These are phyloP conservation scores for Cercospora zeina DNA, from an alignment of 2,329 filamentous ascomycete genomes.

Conservation along the genomic window DNA sequence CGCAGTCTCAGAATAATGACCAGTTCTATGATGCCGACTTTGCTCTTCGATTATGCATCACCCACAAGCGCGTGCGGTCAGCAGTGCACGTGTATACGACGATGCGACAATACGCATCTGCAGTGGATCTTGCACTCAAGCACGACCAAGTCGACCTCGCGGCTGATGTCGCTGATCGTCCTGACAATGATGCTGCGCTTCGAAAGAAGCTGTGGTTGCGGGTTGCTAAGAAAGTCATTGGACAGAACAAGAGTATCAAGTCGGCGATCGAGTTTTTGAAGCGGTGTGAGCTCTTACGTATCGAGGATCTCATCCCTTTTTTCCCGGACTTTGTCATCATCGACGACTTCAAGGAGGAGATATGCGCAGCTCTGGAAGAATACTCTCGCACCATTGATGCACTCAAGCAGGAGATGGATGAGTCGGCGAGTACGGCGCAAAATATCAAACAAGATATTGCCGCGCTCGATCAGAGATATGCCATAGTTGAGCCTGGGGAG, in stretches of 20 bases:
- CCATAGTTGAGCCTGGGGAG: constrained; percentile 94
- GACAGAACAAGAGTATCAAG: constrained; percentile 79
- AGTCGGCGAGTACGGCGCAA: constrained; percentile 80
- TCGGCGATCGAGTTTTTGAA: constrained; percentile 87
- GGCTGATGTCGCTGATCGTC: constrained; percentile 81
- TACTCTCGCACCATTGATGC: constrained; percentile 89
- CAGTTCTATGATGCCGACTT: constrained; percentile 93
- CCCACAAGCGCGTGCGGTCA: constrained; percentile 86
- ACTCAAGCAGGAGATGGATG: constrained; percentile 92
- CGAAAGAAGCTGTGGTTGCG: constrained; percentile 95
- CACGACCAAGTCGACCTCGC: constrained; percentile 89
- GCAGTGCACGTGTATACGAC: constrained; percentile 97
- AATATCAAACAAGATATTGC: constrained; percentile 91
- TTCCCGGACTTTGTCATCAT: constrained; percentile 99
- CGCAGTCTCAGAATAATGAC: constrained; percentile 72
- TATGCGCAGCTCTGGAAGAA: constrained; percentile 88
- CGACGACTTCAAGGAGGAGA: constrained; percentile 98
- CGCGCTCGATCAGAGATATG: constrained; percentile 82
- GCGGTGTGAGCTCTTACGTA: constrained; percentile 85
- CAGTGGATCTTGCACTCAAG: constrained; percentile 86
- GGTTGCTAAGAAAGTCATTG: constrained; percentile 91
- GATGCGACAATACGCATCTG: constrained; percentile 92
- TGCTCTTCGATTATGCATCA: constrained; percentile 90
- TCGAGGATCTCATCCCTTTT: constrained; percentile 96
- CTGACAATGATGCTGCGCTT: constrained; percentile 70